Conservation (phyloP, 257 asterid genomes). For the Solanum habrochaites region DNA sequence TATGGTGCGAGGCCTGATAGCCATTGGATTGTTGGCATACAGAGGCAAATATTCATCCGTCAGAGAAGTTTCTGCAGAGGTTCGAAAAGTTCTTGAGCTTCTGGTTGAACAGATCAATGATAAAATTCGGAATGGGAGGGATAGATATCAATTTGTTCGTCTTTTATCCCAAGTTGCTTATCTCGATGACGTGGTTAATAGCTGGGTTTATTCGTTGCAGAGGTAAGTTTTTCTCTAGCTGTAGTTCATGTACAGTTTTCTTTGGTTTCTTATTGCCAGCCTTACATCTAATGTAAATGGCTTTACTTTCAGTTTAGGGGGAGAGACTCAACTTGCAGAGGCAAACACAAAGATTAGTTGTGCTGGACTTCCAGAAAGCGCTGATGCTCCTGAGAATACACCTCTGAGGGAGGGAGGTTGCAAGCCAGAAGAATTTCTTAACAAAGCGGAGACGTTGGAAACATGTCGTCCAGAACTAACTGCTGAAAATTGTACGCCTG, state of each 20-base stretch:
- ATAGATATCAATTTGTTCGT: constrained; percentile 47
- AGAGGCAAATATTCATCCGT: constrained; percentile 74
- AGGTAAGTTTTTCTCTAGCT: constrained; percentile 35
- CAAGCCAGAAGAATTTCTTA: constrained; percentile 11
- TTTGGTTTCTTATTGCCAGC: background rate
- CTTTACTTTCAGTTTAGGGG: constrained; percentile 56
- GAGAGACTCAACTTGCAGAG: constrained; percentile 34
- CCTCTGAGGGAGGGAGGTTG: constrained; percentile 20
- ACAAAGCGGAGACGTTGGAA: constrained; percentile 15
- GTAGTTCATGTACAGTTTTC: background rate
- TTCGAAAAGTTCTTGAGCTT: constrained; percentile 72
- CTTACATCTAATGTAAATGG: constrained; percentile 7
- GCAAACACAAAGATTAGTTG: constrained; percentile 13
- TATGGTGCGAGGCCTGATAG: constrained; percentile 73
- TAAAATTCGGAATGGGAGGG: constrained; percentile 82
- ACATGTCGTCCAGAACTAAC: constrained; percentile 14
- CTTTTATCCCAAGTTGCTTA: constrained; percentile 88
- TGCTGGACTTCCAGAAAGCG: constrained; percentile 5
- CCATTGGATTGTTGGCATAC: constrained; percentile 85
- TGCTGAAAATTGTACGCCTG: constrained; percentile 9
- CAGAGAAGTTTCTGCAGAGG: constrained; percentile 49
- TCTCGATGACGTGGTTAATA: constrained; percentile 76
- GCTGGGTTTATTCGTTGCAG: constrained; percentile 70
- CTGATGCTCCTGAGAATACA: constrained; percentile 10
- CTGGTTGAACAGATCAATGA: constrained; percentile 46